Percentiles rank a stretch among this genome's conserved stretches.
phyloP scores from a whole-genome alignment of 2,329 filamentous ascomycete genomes.

The Cucurbitaria berberidis region DNA sequence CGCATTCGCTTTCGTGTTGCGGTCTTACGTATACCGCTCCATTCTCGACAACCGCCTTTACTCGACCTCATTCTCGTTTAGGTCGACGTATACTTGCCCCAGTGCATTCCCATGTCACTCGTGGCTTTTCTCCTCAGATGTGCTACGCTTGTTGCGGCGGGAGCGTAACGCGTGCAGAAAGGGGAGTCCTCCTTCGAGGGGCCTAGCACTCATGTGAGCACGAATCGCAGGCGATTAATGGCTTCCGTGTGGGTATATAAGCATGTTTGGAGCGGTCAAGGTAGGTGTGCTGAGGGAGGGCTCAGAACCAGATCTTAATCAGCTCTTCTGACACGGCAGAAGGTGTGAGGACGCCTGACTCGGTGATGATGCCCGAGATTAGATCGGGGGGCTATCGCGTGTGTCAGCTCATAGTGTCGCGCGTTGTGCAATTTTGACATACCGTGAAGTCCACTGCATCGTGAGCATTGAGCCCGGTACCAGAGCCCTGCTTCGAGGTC shows the following conservation, averaged over 20 bases:
- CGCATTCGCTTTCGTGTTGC: background rate
- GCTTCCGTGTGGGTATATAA: background rate
- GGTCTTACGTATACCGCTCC: background rate
- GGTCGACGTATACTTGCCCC: background rate
- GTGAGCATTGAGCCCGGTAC: conserved; percentile 36
- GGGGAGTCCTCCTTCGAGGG: conserved; percentile 8
- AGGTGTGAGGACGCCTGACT: conserved; percentile 73
- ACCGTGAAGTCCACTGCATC: conserved; percentile 75
- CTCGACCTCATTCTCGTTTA: background rate
- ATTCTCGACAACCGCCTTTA: background rate
- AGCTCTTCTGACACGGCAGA: conserved; percentile 73
- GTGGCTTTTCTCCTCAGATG: conserved; percentile 15
- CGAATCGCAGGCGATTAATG: background rate
- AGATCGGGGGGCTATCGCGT: conserved; percentile 66
- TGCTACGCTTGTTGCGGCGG: conserved; percentile 14
- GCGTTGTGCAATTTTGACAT: conserved; percentile 28
- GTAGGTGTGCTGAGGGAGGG: conserved; percentile 16
- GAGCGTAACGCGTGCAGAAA: conserved; percentile 10
- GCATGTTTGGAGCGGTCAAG: conserved; percentile 6
- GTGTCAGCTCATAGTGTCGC: conserved; percentile 4
- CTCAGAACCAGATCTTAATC: conserved; percentile 65
- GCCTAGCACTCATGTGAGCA: conserved; percentile 19
- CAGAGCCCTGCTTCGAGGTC: conserved; percentile 22
- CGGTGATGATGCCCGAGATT: conserved; percentile 76
- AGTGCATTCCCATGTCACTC: conserved; percentile 14